These are phyloP conservation scores for Graphiopsis chlorocephala DNA, from an alignment of 2,329 filamentous ascomycete genomes.

Conservation along the genomic window DNA sequence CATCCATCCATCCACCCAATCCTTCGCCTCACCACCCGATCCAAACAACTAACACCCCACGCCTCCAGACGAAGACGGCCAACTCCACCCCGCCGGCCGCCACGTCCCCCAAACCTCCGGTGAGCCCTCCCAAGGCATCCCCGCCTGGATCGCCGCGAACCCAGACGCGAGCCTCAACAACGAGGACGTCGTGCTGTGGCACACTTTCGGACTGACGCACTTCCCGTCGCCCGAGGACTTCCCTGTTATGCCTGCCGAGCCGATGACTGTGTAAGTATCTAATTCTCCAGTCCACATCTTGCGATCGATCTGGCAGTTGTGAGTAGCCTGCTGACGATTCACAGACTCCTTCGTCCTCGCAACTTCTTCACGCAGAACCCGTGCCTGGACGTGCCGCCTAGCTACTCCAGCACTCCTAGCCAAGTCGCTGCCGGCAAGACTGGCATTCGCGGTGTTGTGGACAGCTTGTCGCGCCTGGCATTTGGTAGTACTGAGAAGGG, in stretches of 20 bases:
- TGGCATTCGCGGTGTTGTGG: conserved; percentile 43
- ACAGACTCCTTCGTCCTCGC: conserved; percentile 64
- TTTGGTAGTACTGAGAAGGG: conserved; percentile 42
- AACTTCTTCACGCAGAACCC: conserved; percentile 83
- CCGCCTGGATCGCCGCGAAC: conserved; percentile 71
- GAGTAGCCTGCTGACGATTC: not conserved
- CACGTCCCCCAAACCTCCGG: conserved; percentile 87
- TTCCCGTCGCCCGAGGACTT: conserved; percentile 89
- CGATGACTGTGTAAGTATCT: conserved; percentile 33
- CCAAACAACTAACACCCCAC: not conserved
- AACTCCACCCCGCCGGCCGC: conserved; percentile 80
- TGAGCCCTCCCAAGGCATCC: conserved; percentile 69
- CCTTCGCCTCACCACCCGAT: conserved; percentile 12
- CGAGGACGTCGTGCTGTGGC: conserved; percentile 86
- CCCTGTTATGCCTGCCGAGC: conserved; percentile 84
- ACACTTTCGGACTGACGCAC: conserved; percentile 88
- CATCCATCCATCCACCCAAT: not conserved
- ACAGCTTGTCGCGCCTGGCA: conserved; percentile 51
- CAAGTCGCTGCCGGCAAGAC: conserved; percentile 50
- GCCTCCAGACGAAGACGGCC: conserved; percentile 67
- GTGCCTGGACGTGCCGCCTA: conserved; percentile 75
- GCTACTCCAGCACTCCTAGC: conserved; percentile 69
- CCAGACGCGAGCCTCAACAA: conserved; percentile 69
- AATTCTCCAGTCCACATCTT: not conserved
- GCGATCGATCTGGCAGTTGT: not conserved